These are phyloP conservation scores for Letharia columbiana DNA, from an alignment of 495 filamentous ascomycete genomes.

Conservation along the genomic window DNA sequence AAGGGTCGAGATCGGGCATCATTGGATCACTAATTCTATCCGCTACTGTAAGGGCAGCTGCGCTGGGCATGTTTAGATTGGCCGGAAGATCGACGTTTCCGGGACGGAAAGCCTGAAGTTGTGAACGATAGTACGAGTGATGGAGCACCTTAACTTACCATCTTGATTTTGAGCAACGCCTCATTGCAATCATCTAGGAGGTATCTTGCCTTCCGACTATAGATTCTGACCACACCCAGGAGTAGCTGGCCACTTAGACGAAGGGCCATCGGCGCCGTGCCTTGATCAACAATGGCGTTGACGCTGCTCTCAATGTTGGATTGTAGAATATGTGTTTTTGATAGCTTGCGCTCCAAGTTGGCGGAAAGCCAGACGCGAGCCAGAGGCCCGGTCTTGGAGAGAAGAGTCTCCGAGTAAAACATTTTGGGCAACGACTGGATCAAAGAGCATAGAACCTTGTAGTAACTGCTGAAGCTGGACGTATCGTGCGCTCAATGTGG, in stretches of 20 bases:
- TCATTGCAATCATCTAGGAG: slow-evolving; percentile 95
- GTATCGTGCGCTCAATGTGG: slow-evolving; percentile 28
- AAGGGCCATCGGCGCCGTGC: slow-evolving; percentile 89
- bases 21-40: slow-evolving; percentile 28
- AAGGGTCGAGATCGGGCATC: slow-evolving; percentile 56
- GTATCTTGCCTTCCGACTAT: slow-evolving; percentile 93
- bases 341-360: slow-evolving; percentile 94
- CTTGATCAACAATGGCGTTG: slow-evolving; percentile 84
- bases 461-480: slow-evolving; percentile 18
- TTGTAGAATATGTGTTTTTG: slow-evolving; percentile 87
- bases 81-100: slow-evolving; percentile 45
- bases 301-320: slow-evolving; percentile 90
- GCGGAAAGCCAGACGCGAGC: slow-evolving; percentile 95
- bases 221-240: slow-evolving; percentile 92
- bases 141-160: slow-evolving; percentile 50
- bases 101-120: slow-evolving; percentile 41
- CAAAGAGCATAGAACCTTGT: slow-evolving; percentile 15
- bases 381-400: slow-evolving; percentile 93
- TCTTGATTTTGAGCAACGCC: slow-evolving; percentile 93
- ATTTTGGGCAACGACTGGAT: slow-evolving; percentile 43
- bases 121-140: slow-evolving; percentile 4
- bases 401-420: slow-evolving; percentile 96
- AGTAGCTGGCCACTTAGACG: slow-evolving; percentile 89
- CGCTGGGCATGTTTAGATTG: slow-evolving; percentile 38
- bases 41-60: slow-evolving; percentile 32